Conservation (phyloP, 306 rosid genomes). For the Vigna reflexopilosa region DNA sequence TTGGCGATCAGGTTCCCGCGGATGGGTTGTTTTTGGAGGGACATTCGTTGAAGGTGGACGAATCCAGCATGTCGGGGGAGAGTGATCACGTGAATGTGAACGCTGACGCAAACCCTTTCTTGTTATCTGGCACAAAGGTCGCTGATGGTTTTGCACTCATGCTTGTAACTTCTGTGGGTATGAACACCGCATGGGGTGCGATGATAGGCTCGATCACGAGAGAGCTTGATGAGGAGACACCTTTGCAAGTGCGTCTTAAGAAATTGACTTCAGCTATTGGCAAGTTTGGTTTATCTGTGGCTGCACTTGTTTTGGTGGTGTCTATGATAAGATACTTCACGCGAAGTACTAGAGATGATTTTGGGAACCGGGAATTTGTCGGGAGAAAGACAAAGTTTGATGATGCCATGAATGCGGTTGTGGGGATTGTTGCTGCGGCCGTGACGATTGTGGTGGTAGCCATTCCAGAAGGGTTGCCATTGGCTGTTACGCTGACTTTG, state of each 20-base stretch:
- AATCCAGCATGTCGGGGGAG: constrained; percentile 16
- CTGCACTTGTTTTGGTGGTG: background rate
- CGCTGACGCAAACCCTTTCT: background rate
- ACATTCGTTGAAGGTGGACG: constrained; percentile 3
- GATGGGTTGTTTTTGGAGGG: constrained; percentile 12
- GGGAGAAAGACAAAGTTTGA: background rate
- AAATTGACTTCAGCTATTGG: constrained; percentile 3
- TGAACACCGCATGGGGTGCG: background rate
- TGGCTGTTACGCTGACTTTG: constrained; percentile 11
- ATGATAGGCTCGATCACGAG: background rate
- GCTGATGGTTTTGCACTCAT: constrained; percentile 4
- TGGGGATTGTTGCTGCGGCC: background rate
- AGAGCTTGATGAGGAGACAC: constrained; percentile 2
- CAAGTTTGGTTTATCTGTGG: background rate
- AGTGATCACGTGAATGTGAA: constrained; percentile 15
- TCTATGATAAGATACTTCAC: background rate
- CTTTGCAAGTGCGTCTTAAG: constrained; percentile 16
- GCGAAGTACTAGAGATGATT: background rate
- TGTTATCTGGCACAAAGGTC: constrained; percentile 17
- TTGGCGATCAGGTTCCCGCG: background rate
- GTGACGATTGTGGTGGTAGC: constrained; percentile 15
- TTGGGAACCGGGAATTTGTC: constrained; percentile 1
- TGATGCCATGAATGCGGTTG: constrained; percentile 11
- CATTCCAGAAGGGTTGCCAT: constrained; percentile 4
- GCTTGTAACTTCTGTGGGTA: constrained; percentile 24